Conservation (phyloP, 495 filamentous ascomycete species). For the Recurvomyces mirabilis region DNA sequence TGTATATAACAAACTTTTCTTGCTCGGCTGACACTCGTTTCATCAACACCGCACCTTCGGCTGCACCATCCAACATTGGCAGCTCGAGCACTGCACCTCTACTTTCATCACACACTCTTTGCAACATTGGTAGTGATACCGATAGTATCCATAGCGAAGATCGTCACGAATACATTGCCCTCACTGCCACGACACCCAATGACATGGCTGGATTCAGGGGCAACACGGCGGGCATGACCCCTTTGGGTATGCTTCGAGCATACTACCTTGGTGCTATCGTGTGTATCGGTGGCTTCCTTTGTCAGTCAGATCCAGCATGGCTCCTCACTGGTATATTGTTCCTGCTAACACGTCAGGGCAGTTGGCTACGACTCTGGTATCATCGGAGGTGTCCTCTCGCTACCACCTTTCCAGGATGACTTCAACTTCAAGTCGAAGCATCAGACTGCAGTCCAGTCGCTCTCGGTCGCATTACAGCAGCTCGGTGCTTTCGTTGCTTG, state of each 20-base stretch:
- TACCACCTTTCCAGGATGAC: slow-evolving; percentile 17
- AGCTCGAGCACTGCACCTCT: too few species aligned
- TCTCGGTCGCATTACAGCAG: slow-evolving; percentile 19
- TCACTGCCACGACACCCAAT: neutral
- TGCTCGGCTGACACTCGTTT: too few species aligned
- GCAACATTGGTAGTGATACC: neutral
- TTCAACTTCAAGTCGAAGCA: slow-evolving; percentile 10
- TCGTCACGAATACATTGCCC: neutral
- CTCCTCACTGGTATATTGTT: neutral
- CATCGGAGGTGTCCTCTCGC: slow-evolving; percentile 22
- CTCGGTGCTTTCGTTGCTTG: slow-evolving; percentile 20
- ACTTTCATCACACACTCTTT: too few species aligned
- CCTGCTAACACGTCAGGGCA: neutral
- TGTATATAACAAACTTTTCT: too few species aligned
- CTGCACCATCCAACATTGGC: too few species aligned
- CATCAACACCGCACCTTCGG: too few species aligned
- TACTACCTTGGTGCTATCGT: slow-evolving; percentile 44
- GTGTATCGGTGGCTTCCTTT: slow-evolving; percentile 34
- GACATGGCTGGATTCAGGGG: slow-evolving; percentile 1
- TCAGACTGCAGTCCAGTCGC: slow-evolving; percentile 7
- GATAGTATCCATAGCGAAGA: neutral
- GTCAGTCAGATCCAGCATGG: neutral
- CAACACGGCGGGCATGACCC: slow-evolving; percentile 3
- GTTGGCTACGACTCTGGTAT: slow-evolving; percentile 19
- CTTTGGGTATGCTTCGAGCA: slow-evolving; percentile 35